These are phyloP conservation scores for Hortiboletus flavorubellus DNA, from an alignment of 768 basidiomycete genomes.

Conservation along the genomic window DNA sequence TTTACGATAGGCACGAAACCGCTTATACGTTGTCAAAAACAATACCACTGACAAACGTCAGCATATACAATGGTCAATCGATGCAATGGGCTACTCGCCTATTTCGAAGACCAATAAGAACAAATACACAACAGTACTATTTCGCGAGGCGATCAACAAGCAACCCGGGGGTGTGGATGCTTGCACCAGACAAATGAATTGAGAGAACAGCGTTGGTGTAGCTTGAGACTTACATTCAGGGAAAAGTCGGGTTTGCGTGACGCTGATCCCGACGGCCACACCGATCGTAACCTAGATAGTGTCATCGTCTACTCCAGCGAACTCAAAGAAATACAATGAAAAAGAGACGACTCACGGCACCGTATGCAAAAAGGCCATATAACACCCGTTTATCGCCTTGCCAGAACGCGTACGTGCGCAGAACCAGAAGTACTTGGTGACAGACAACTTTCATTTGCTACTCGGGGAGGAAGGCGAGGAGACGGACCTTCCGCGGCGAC, in stretches of 20 bases:
- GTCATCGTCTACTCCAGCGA: not conserved
- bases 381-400: conserved; percentile 5
- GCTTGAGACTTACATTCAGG: not conserved
- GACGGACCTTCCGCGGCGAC: conserved; percentile 10
- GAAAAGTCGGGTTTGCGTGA: conserved; percentile 4
- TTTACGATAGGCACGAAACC: conserved; percentile 3
- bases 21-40: conserved; percentile 5
- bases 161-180: too few relatives aligned
- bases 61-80: not conserved
- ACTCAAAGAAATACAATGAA: too few relatives aligned
- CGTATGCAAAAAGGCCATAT: conserved; percentile 12
- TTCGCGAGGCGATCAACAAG: too few relatives aligned
- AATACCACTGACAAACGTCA: conserved; percentile 6
- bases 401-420: too few relatives aligned
- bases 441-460: too few relatives aligned
- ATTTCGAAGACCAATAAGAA: conserved; percentile 10
- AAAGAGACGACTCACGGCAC: conserved; percentile 1
- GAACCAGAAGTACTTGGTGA: too few relatives aligned
- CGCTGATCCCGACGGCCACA: not conserved
- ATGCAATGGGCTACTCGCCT: not conserved
- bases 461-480: not conserved
- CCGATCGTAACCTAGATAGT: conserved; percentile 3
- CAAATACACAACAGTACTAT: conserved; percentile 1
- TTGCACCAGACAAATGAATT: too few relatives aligned
- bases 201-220: not conserved